phyloP scores from a whole-genome alignment of 305 asterid species.

The Fraxinus sp. region DNA sequence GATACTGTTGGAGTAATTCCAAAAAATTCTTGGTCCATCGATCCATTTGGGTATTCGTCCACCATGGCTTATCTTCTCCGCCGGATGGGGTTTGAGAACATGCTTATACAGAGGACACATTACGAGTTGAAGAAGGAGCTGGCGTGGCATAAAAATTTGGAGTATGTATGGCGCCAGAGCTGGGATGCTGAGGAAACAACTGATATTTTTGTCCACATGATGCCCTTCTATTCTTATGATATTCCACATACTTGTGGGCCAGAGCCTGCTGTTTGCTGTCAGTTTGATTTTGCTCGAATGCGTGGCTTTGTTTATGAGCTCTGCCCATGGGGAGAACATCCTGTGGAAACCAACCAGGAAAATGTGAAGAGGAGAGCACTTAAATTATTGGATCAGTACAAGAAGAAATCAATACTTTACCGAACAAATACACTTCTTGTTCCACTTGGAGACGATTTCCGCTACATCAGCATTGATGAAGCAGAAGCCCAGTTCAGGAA shows the following conservation, averaged over 20 bases:
- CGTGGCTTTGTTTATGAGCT: conserved; percentile 78
- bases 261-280: conserved; percentile 97
- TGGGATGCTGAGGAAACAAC: conserved; percentile 97
- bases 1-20: conserved; percentile 93
- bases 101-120: conserved; percentile 98
- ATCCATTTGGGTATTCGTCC: conserved; percentile 96
- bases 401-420: conserved; percentile 85
- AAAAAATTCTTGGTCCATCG: conserved; percentile 89
- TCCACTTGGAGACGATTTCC: conserved; percentile 98
- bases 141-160: conserved; percentile 73
- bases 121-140: conserved; percentile 94
- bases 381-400: conserved; percentile 78
- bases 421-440: conserved; percentile 90
- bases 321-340: conserved; percentile 91
- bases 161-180: conserved; percentile 91
- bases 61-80: conserved; percentile 98
- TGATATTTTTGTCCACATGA: conserved; percentile 98
- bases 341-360: conserved; percentile 82
- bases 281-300: conserved; percentile 95
- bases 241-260: conserved; percentile 99
- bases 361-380: conserved; percentile 90
- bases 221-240: conserved; percentile 97
- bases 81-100: conserved; percentile 98
- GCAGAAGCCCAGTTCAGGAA: conserved; percentile 98
- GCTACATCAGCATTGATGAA: conserved; percentile 88